phyloP scores from a whole-genome alignment of 179 eudicot genomes.

The Silene coronaria region DNA sequence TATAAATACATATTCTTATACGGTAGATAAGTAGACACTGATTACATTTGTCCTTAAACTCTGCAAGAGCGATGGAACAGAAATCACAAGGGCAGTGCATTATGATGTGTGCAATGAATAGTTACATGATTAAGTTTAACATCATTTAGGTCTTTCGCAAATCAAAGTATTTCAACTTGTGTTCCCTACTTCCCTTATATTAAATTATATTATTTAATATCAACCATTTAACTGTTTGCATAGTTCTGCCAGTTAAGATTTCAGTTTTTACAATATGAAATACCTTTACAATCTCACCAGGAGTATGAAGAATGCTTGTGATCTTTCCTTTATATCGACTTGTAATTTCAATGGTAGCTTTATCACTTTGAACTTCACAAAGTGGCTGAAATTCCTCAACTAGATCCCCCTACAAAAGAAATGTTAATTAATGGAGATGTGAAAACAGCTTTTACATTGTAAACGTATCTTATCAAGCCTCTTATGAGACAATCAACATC shows the following conservation, averaged over 20 bases:
- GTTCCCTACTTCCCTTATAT: too few relatives aligned
- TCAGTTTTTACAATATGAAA: not conserved
- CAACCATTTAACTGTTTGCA: not conserved
- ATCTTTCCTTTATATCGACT: constrained; percentile 90
- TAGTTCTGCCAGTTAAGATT: not conserved
- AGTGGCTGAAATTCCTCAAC: constrained; percentile 91
- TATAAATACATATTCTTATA: too few relatives aligned
- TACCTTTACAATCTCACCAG: constrained; percentile 90
- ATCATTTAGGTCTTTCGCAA: too few relatives aligned
- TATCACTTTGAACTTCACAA: constrained; percentile 99
- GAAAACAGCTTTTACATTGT: not conserved
- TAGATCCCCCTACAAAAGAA: constrained; percentile 59
- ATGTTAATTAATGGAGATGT: not conserved
- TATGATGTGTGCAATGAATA: too few relatives aligned
- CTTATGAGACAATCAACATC: not conserved
- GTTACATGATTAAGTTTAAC: too few relatives aligned
- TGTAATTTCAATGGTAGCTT: constrained; percentile 95
- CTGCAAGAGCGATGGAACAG: too few relatives aligned
- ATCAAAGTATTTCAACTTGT: too few relatives aligned
- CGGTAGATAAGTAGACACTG: too few relatives aligned
- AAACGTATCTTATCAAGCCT: not conserved
- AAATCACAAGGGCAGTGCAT: too few relatives aligned
- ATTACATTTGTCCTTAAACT: too few relatives aligned
- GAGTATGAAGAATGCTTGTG: constrained; percentile 56
- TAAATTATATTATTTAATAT: too few relatives aligned